Evolutionary conservation across 202 grass and related monocot genomes (phyloP).

Genomic region (Zizania palustris): DNA sequence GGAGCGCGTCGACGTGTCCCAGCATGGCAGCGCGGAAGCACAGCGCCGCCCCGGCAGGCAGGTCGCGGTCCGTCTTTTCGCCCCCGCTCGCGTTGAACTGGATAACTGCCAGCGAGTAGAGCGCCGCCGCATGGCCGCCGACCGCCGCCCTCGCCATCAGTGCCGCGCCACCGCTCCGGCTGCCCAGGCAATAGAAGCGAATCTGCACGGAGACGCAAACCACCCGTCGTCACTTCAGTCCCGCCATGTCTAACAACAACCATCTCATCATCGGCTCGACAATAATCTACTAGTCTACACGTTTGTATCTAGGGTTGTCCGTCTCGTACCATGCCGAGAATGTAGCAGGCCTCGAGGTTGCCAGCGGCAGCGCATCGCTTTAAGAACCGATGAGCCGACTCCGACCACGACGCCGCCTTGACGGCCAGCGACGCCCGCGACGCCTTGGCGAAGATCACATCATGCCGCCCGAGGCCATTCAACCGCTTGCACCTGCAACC

Average conservation of each 20-base stretch:
- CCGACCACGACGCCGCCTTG: conserved; percentile 67
- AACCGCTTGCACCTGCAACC: conserved; percentile 77
- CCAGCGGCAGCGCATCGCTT: conserved; percentile 69
- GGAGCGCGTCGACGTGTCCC: conserved; percentile 83
- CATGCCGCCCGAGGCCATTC: conserved; percentile 44
- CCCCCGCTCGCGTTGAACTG: conserved; percentile 95
- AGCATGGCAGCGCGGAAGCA: conserved; percentile 75
- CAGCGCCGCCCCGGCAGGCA: conserved; percentile 70
- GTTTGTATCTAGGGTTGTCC: too few relatives aligned
- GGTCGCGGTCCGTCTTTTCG: conserved; percentile 73
- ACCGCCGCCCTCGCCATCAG: conserved; percentile 78
- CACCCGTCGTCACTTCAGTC: neutral
- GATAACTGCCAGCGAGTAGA: conserved; percentile 80
- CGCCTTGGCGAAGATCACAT: conserved; percentile 67
- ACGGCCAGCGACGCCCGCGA: conserved; percentile 58
- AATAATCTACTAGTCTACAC: too few relatives aligned
- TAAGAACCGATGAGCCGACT: conserved; percentile 60
- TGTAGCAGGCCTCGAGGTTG: conserved; percentile 85
- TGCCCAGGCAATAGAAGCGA: conserved; percentile 74
- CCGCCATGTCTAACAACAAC: neutral
- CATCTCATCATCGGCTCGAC: neutral
- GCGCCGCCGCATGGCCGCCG: conserved; percentile 66
- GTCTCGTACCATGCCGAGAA: conserved; percentile 76
- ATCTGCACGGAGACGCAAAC: conserved; percentile 46
- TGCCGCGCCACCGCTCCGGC: conserved; percentile 64